Evolutionary conservation across 2,329 filamentous ascomycete species (phyloP), one percentile per base, ranked within the genome.

Genomic region (Orbilia javanica): DNA sequence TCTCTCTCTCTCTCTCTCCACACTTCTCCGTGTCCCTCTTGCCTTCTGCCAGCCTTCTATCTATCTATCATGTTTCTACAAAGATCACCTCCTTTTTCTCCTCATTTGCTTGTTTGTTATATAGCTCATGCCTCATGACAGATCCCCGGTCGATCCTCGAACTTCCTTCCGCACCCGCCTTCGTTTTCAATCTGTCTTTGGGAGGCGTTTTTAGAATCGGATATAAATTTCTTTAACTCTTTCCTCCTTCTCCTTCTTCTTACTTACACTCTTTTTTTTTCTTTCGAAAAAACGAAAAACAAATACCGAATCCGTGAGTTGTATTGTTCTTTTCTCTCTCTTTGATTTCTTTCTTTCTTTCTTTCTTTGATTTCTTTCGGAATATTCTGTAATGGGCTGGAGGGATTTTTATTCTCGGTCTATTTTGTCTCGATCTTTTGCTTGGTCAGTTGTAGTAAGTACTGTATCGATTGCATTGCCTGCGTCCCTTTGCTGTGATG

Each of bases 141-240:
- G 70, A 68, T 63, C 44, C 63, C 27, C 46, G n/a, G n/a, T 34
- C n/a, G 13, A 13, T n/a, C 25, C 13, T 25, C 60, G 11, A 11
- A 8, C 18, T 4, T 6, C 36, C 39, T 39, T 46, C 55, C 63
- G 60, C 31, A 74, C 70, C 53, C 52, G 3, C 55, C 25, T n/a
- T n/a, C 34, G 10, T 55, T 70, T 27, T 39, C 66, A 66, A 77
- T 77, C 73, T 77, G 72, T 69, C 64, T 53, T 69, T 71, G 62
- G 66, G 50, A 66, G 73, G 73, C 73, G 73, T 77, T 77, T 34
- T 71, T 77, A 77, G 73, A 77, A 77, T 34, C 39, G 73, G 73
- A 71, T 70, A 71, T 71, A 71, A 71, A 63, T 71, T 20, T 60
- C 46, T 68, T 57, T 48, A 34, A 4, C 10, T 55, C 18, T 11